Percentiles rank a stretch among this genome's conserved stretches.
These are phyloP conservation scores for Metrosideros polymorpha DNA, from an alignment of 441 rosid species.

Conservation along the genomic window DNA sequence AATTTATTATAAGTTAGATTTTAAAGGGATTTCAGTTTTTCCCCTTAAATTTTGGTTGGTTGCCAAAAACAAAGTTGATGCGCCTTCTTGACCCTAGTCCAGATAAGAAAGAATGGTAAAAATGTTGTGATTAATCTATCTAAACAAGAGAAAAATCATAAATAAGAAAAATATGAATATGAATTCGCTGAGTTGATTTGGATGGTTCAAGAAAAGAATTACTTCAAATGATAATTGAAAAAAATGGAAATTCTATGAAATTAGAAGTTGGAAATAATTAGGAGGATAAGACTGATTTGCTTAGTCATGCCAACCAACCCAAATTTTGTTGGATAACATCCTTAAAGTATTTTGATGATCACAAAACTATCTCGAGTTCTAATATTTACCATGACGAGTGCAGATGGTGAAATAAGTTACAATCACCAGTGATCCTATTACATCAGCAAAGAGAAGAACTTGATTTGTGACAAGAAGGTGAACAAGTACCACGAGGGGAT, in stretches of 20 bases:
- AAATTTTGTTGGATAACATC: no score
- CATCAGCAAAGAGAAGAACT: no score
- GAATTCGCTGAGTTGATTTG: background rate
- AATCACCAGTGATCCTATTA: no score
- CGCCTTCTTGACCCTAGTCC: background rate
- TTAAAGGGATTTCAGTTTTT: background rate
- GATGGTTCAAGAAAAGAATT: background rate
- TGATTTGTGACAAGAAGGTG: no score
- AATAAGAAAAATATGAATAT: background rate
- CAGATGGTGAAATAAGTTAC: no score
- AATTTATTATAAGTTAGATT: background rate
- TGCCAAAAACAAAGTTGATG: background rate
- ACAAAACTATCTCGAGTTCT: no score
- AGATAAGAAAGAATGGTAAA: background rate
- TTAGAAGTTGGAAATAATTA: background rate
- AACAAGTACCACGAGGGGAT: no score
- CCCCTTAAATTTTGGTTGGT: background rate
- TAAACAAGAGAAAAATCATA: background rate
- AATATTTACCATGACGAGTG: no score
- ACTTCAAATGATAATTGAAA: background rate
- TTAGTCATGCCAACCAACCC: background rate
- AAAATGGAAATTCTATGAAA: background rate
- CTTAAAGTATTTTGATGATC: no score
- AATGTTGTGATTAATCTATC: no score
- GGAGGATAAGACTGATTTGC: background rate